Conservation (phyloP, 2,329 filamentous ascomycete genomes). For the Trichoderma endophyticum region DNA sequence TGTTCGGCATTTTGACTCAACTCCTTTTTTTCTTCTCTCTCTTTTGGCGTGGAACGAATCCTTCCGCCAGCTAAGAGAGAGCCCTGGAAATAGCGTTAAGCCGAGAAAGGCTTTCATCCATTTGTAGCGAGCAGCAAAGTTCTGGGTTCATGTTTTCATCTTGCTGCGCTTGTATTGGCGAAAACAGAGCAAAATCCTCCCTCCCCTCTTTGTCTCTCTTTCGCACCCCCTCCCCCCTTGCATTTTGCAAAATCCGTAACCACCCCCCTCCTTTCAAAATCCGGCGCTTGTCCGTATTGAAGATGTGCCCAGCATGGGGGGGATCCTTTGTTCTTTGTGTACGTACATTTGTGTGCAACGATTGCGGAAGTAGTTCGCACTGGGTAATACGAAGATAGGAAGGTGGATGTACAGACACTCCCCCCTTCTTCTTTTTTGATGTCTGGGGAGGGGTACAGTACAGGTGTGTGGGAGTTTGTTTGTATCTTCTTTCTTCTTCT, state of each 20-base stretch:
- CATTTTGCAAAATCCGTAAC: neutral
- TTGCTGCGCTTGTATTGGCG: neutral
- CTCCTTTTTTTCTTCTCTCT: neutral
- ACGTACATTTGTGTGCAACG: neutral
- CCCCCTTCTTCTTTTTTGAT: neutral
- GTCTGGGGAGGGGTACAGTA: neutral
- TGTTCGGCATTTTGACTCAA: neutral
- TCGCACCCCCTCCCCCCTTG: neutral
- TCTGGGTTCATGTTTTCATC: neutral
- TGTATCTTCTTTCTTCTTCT: neutral
- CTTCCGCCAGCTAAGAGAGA: neutral
- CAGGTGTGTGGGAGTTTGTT: neutral
- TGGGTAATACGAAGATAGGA: neutral
- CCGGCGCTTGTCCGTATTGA: slow-evolving; percentile 1
- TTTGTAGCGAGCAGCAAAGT: too few species aligned
- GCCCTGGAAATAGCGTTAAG: neutral
- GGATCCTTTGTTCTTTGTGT: neutral
- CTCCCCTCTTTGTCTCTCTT: neutral
- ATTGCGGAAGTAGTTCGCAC: neutral
- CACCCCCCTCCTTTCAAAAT: neutral
- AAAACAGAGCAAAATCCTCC: neutral
- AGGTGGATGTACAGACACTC: neutral
- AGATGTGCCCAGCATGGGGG: neutral
- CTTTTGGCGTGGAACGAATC: neutral
- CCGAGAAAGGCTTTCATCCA: too few species aligned